A percentile compares a stretch with the other conserved stretches of the same genome.
Conservation (phyloP, 805 yeast species). For the Metschnikowia aberdeeniae region DNA sequence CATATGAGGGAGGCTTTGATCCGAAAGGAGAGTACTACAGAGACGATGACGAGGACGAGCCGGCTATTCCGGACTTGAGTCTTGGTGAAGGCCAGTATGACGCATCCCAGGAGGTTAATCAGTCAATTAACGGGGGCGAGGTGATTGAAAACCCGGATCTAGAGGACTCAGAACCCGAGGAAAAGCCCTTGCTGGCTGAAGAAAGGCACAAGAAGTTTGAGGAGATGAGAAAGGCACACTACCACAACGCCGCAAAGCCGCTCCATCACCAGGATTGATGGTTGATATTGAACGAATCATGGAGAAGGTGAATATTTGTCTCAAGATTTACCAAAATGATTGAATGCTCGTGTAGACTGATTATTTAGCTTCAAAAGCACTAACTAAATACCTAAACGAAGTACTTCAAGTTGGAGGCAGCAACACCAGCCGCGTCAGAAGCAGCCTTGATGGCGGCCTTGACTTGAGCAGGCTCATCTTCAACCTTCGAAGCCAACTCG, state of each 20-base stretch:
- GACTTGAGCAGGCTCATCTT: slow-evolving; percentile 50
- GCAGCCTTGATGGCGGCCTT: slow-evolving; percentile 57
- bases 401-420: slow-evolving; percentile 52
- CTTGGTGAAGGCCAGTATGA: slow-evolving; percentile 56
- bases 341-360: too few relatives aligned
- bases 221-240: slow-evolving; percentile 75
- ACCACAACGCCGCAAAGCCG: slow-evolving; percentile 53
- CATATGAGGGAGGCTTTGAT: slow-evolving; percentile 85
- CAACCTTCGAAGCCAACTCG: slow-evolving; percentile 65
- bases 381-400: slow-evolving; percentile 22
- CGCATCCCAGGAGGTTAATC: slow-evolving; percentile 21
- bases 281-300: not conserved
- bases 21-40: slow-evolving; percentile 77
- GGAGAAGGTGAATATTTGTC: too few relatives aligned
- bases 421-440: slow-evolving; percentile 55
- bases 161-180: slow-evolving; percentile 30
- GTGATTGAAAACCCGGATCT: slow-evolving; percentile 27
- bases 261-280: slow-evolving; percentile 30
- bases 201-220: slow-evolving; percentile 68
- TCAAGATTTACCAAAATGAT: not conserved
- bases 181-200: slow-evolving; percentile 43
- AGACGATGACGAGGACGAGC: slow-evolving; percentile 55
- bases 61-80: slow-evolving; percentile 47
- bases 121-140: slow-evolving; percentile 40
- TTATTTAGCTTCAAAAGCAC: too few relatives aligned